Base-by-base conservation (phyloP, 768 basidiomycete species). In the Auriscalpium orientale region DNA sequence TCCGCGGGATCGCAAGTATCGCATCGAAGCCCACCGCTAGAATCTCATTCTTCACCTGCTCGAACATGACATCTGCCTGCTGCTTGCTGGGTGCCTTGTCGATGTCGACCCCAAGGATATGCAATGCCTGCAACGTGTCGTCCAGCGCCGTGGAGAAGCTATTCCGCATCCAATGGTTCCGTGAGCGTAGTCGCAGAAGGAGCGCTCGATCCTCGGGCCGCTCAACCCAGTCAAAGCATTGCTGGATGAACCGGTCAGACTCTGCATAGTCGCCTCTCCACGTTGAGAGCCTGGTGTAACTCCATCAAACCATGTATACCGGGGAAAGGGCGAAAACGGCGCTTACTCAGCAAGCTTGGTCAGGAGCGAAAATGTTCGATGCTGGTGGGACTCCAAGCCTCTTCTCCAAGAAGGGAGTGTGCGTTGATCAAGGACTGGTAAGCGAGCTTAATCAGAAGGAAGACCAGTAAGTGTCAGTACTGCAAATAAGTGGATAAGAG, bases 31-130 rank as follows among this genome's bases (percentile, higher is more conserved):
- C 85, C 22, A 85, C 77, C 0, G 82, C 81, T 47, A 87, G 68
- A 46, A 89, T 85, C 64, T 85, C 82, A 58, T 83, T 83, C 65
- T 83, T 85, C 54, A 87, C 81, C 62, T 79, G 75, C 55, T 87
- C 83, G 61, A 87, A 87, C 76, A 84, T 78, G n/a, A 66, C 58
- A 63, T 85, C 81, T 12, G 80, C 82, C 56, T 83, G 79, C 49
- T 75, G 70, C 28, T 74, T 67, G 2, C 78, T 77, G 1, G 84
- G 83, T 0, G 76, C 63, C 0, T 78, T 64, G 59, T 81, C 77
- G 38, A 88, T 68, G 28, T 84, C 82, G 8, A 88, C 76, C 1
- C 83, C 85, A 16, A 89, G 74, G 1, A 80, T 67, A 59, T 78
- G 79, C 34, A 89, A 72, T 12, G 85, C 87, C 13, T 70, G 62